These are phyloP conservation scores for Candida nanaspora DNA, from an alignment of 805 yeast genomes.

Conservation along the genomic window DNA sequence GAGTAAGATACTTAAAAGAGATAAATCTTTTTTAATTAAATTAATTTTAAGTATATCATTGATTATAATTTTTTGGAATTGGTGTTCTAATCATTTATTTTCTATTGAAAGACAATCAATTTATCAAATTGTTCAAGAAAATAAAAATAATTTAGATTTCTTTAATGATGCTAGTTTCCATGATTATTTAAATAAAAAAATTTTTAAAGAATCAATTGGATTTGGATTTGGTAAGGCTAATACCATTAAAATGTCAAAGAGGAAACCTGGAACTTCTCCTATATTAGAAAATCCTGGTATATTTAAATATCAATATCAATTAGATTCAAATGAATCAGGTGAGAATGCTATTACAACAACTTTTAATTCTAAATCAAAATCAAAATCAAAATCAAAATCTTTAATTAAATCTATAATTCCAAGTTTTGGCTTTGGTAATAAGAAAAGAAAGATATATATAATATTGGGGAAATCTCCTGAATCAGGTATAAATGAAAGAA, in stretches of 20 bases:
- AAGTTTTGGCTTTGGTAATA: conserved; percentile 2
- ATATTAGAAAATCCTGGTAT: conserved; percentile 19
- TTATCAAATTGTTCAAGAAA: background rate
- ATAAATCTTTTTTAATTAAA: conserved; percentile 1
- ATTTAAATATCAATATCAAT: conserved; percentile 7
- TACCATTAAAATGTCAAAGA: conserved; percentile 2
- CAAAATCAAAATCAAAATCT: background rate
- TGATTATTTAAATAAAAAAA: conserved; percentile 15
- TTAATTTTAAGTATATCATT: background rate
- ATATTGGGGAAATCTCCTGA: conserved; percentile 33
- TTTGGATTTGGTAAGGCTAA: conserved; percentile 11
- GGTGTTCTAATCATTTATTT: background rate
- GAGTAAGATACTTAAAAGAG: conserved; percentile 5
- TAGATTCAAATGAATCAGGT: background rate
- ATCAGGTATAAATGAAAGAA: conserved; percentile 33
- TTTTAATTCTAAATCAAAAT: background rate
- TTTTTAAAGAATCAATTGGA: conserved; percentile 17
- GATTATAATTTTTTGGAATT: background rate
- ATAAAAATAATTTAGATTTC: background rate
- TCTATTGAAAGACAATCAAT: background rate
- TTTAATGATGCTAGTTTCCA: conserved; percentile 9
- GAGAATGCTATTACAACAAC: too few species aligned
- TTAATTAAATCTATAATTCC: background rate
- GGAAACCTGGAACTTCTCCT: conserved; percentile 23
- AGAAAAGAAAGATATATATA: conserved; percentile 27